These are phyloP conservation scores for Cyamopsis tetragonoloba DNA, from an alignment of 306 rosid species.

Conservation along the genomic window DNA sequence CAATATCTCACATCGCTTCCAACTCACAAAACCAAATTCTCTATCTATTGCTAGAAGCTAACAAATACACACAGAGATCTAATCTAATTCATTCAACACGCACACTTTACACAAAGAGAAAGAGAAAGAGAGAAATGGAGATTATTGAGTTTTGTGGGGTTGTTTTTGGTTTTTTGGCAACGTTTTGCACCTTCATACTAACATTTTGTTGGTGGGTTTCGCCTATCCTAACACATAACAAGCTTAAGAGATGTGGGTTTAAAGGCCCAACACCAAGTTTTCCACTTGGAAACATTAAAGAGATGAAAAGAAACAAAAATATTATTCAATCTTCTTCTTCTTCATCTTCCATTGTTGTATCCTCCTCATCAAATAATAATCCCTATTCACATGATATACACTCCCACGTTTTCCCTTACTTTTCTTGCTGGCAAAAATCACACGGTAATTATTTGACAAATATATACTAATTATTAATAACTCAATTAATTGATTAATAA, in stretches of 20 bases:
- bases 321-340: constrained; percentile 6
- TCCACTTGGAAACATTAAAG: constrained; percentile 68
- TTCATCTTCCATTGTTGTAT: no score
- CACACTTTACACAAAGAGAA: background rate
- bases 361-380: no score
- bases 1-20: background rate
- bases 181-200: constrained; percentile 27
- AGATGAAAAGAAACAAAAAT: constrained; percentile 50
- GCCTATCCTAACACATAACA: constrained; percentile 40
- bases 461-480: background rate
- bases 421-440: constrained; percentile 64
- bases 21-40: constrained; percentile 9
- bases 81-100: no score
- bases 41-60: background rate
- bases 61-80: background rate
- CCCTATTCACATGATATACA: constrained; percentile 80
- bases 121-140: constrained; percentile 27
- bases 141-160: constrained; percentile 18
- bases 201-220: constrained; percentile 52
- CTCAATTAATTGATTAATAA: no score
- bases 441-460: constrained; percentile 41
- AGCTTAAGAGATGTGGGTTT: constrained; percentile 59
- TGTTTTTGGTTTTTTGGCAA: constrained; percentile 15
- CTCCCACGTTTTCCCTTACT: constrained; percentile 61
- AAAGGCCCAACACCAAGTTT: constrained; percentile 69